Base-by-base conservation (phyloP, 2,329 filamentous ascomycete species). In the Exophiala viscosa region DNA sequence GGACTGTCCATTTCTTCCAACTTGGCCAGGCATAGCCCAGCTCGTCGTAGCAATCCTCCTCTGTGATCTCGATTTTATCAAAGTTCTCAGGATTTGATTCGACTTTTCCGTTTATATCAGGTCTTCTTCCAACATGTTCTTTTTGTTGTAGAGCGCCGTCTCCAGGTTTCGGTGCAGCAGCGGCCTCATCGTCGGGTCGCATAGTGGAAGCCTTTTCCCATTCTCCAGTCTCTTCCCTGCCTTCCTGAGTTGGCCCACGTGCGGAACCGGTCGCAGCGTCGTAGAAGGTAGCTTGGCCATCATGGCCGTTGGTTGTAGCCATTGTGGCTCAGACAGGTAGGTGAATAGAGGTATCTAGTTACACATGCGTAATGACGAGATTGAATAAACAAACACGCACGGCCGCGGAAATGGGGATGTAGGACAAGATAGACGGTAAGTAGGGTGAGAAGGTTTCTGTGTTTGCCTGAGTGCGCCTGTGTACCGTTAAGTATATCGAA, bases 1-100 rank as follows among this genome's bases (percentile, higher is more conserved):
- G 78, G 62, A 88, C 86, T 64, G 75, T 81, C 85, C 86, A 89
- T 70, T 89, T 89, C 70, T 82, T 85, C 72, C 70, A 77, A 10
- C 59, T 67, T 0, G 83, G 71, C 58, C 81, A 88, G 7, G 74
- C 73, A 65, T 77, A 61, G 46, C 84, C 85, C 0, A 89, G 75
- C 63, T 87, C 76, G 15, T 80, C 75, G 66, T 84, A 85, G 69
- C 83, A 87, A 60, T 86, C 83, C 32, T 77, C 74, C 60, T 80
- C 76, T 0, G 71, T 76, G 47, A 82, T 63, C 54, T 77, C 71
- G 40, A 62, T 57, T 31, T 64, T 64, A 41, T 60, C 62, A 45
- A 55, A 58, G 2, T 42, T 55, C 20, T 52, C 50, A 10, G 55
- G 53, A 15, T 58, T 50, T 14, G 49, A 39, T 18, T 54, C 44